Evolutionary conservation across 257 asterid genomes (phyloP), one percentile per base, ranked within the genome.

Genomic region (Thymus mandschuricus): DNA sequence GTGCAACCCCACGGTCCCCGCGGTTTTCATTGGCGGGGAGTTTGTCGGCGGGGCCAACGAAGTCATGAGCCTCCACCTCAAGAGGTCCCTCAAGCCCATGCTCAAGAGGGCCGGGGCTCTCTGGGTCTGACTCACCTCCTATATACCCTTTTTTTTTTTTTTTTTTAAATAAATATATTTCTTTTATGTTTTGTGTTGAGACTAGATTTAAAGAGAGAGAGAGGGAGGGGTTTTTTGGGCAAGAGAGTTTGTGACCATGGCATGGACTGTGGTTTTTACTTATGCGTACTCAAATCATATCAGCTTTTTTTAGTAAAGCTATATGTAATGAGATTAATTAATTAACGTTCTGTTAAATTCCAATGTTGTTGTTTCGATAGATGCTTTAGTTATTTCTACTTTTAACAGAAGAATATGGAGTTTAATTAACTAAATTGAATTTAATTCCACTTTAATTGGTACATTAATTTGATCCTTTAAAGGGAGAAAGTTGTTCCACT

Each of bases 21-120:
- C 85, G 1, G 88, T 85, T 54, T 85, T 79, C 83, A 80, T 85
- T 0, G 87, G 87, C 0, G 87, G 89, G 0, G 83, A 82, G 29
- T 74, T 85, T 3, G 83, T 85, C 8, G 89, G 89, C 15, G 89
- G 89, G 31, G 76, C 83, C 0, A 78, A 82, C 46, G 89, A 85
- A 77, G 40, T 85, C 65, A 82, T 85, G 83, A 85, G 82, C 70
- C 87, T 79, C 41, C 89, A 85, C 27, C 83, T 85, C 66, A 74
- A 71, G 51, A 59, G 83, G 63, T 63, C 84, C 50, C 11, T 84
- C 5, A 81, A 70, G 84, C 86, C 88, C 67, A 84, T 81, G 88
- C 88, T 85, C 51, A 77, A 72, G 33, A 64, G 80, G 75, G 87
- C 87, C 12, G 87, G 89, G 3, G 89, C 84, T 31, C 52, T 82